Base-by-base conservation (phyloP, 805 yeast species). In the Myxozyma monticola region DNA sequence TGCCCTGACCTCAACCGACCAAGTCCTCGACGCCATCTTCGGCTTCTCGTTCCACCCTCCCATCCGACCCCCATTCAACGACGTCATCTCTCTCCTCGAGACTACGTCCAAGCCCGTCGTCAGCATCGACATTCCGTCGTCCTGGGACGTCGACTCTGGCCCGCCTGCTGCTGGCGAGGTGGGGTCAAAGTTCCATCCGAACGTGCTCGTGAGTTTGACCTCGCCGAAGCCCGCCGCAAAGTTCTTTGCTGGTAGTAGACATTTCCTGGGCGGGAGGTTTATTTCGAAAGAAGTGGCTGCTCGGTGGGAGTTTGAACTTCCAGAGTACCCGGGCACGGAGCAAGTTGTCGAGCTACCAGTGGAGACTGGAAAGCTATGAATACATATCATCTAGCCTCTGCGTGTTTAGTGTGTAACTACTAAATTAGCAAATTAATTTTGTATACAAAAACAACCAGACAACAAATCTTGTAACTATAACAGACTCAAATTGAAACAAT, bases 71-170 rank as follows among this genome's bases (percentile, higher is more conserved):
- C 96, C 96, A 0, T 91, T 85, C 65, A 79, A 77, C 37, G 60
- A 58, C 14, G 77, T 76, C 7, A 70, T 77, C 47, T 61, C 60
- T n/a, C 59, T 71, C 6, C 65, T 85, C 56, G 74, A 62, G 60
- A 50, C 44, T 48, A 29, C 72, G 33, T 12, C 49, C 1, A 62
- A 80, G 2, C 91, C 90, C 1, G 78, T 89, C 1, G 77, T 87
- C 0, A 79, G 95, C 0, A 86, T 93, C 1, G 99, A 93, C 66
- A 80, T 91, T 40, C 99, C 99, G 0, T 85, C 96, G 1, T 96
- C 97, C 0, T 93, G 99, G 99, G 91, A 90, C 63, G 98, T 93
- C 9, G 95, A 93, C 62, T 63, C 76, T 6, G 99, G 99, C 0
- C 95, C 93, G 0, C 68, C 71, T 0, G 62, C 53, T 1, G 68